These are phyloP conservation scores for Naganishia antarctica DNA, from an alignment of 768 basidiomycete species.

Conservation along the genomic window DNA sequence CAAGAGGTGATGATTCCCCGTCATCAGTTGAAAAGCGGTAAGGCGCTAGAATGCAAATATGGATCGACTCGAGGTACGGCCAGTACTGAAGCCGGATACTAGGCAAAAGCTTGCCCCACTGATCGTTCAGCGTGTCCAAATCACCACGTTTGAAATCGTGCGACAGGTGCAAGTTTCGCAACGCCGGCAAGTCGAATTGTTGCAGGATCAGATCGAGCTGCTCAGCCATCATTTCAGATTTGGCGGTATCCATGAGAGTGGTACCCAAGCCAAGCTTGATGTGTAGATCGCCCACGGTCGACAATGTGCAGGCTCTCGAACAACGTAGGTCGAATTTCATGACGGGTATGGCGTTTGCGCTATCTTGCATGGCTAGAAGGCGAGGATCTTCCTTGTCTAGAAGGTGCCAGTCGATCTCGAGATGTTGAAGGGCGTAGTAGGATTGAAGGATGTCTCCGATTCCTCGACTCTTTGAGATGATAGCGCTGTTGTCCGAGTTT, in stretches of 20 bases:
- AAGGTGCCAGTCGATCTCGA: constrained; percentile 9
- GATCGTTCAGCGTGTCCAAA: background rate
- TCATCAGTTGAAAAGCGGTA: background rate
- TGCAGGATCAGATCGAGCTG: background rate
- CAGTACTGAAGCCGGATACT: background rate
- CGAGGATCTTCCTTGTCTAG: background rate
- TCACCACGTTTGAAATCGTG: background rate
- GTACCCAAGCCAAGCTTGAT: background rate
- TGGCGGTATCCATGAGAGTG: background rate
- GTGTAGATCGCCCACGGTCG: background rate
- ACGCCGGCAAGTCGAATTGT: background rate
- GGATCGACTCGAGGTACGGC: background rate
- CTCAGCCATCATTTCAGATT: background rate
- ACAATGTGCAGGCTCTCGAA: background rate
- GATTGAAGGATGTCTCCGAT: background rate
- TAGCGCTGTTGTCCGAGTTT: background rate
- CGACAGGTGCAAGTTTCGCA: background rate
- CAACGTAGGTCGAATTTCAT: background rate
- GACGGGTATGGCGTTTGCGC: background rate
- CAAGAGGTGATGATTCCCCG: background rate
- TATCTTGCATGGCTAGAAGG: background rate
- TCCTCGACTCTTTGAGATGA: background rate
- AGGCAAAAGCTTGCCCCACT: background rate
- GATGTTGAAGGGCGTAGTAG: background rate
- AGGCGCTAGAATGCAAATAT: background rate